phyloP scores from a whole-genome alignment of 352 stramenopile species.

The Phytophthora capsici region DNA sequence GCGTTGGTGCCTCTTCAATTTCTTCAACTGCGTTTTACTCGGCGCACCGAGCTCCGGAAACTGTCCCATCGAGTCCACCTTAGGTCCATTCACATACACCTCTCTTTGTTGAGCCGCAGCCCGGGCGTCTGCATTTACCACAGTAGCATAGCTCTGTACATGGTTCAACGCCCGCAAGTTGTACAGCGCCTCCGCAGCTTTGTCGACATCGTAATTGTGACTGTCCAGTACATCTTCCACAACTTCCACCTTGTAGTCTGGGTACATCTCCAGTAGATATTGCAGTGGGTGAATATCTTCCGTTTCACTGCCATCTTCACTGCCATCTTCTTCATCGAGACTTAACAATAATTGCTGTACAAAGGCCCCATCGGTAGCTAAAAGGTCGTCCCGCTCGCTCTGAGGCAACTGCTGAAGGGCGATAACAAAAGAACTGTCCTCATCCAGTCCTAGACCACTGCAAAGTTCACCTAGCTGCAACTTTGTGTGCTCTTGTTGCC shows the following conservation, averaged over 20 bases:
- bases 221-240: constrained; percentile 71
- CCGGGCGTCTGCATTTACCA: constrained; percentile 45
- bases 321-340: constrained; percentile 57
- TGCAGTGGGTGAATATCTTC: constrained; percentile 61
- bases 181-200: constrained; percentile 54
- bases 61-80: constrained; percentile 57
- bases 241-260: constrained; percentile 60
- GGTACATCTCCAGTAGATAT: constrained; percentile 60
- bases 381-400: constrained; percentile 46
- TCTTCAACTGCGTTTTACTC: constrained; percentile 47
- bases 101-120: constrained; percentile 27
- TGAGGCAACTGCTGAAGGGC: constrained; percentile 52
- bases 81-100: constrained; percentile 32
- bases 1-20: constrained; percentile 31
- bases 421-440: constrained; percentile 61
- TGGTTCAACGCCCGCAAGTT: constrained; percentile 61
- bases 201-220: constrained; percentile 63
- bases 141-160: constrained; percentile 68
- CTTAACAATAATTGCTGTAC: constrained; percentile 70
- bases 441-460: constrained; percentile 52
- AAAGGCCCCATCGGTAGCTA: constrained; percentile 60
- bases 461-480: constrained; percentile 68
- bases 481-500: constrained; percentile 21
- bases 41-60: constrained; percentile 49
- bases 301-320: constrained; percentile 26